Percentiles rank a stretch among this genome's conserved stretches.
Conservation (phyloP, 1,284 basidiomycete species). For the Laetiporus sulphureus region DNA sequence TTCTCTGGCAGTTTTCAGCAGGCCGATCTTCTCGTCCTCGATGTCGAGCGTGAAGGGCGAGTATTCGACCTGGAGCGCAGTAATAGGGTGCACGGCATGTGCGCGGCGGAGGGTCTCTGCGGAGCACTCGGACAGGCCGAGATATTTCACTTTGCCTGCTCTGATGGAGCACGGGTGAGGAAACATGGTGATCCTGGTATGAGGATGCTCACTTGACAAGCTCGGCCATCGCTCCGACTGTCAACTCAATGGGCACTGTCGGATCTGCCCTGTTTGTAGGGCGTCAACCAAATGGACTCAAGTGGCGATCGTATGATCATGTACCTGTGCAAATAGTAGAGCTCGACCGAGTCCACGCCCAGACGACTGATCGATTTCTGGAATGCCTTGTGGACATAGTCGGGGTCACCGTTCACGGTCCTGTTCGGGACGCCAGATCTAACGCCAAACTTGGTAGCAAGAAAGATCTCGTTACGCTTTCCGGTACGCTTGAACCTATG, state of each 20-base stretch:
- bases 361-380: conserved; percentile 34
- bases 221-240: conserved; percentile 43
- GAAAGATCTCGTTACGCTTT: conserved; percentile 35
- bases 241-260: conserved; percentile 34
- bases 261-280: conserved; percentile 29
- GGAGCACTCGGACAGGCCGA: conserved; percentile 59
- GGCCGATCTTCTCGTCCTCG: conserved; percentile 38
- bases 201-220: conserved; percentile 40
- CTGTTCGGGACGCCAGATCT: conserved; percentile 5
- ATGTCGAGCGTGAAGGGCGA: conserved; percentile 54
- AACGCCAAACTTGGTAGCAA: conserved; percentile 47
- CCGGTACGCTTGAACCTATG: conserved; percentile 32
- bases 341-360: conserved; percentile 38
- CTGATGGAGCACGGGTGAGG: conserved; percentile 20
- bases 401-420: conserved; percentile 25
- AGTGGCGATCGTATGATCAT: not conserved
- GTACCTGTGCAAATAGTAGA: conserved; percentile 39
- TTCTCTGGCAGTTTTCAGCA: conserved; percentile 44
- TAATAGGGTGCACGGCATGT: conserved; percentile 51
- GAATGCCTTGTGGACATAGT: conserved; percentile 29
- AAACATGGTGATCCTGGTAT: too few species aligned
- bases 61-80: conserved; percentile 59
- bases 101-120: conserved; percentile 56
- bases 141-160: conserved; percentile 53
- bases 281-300: not conserved